These are phyloP conservation scores for Hyphopichia khmerensis DNA, from an alignment of 1,139 yeast species.

Conservation along the genomic window DNA sequence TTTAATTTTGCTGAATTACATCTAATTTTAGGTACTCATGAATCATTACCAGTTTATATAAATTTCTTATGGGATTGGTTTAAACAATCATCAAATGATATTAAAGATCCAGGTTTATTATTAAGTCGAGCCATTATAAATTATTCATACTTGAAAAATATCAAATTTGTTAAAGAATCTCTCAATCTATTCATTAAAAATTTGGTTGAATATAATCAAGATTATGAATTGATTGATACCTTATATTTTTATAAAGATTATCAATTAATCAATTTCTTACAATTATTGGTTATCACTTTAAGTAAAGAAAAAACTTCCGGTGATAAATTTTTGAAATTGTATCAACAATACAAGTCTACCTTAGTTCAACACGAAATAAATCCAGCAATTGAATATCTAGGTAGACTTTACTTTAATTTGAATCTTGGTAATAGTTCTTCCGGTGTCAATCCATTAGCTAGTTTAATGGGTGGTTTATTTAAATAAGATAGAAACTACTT, in stretches of 20 bases:
- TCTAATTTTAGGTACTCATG: constrained; percentile 65
- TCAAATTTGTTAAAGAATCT: constrained; percentile 55
- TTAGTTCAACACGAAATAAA: constrained; percentile 32
- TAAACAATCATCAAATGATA: constrained; percentile 21
- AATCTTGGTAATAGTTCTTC: constrained; percentile 53
- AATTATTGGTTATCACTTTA: constrained; percentile 63
- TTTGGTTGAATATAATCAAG: constrained; percentile 15
- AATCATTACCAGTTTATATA: constrained; percentile 54
- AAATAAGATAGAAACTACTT: constrained; percentile 30
- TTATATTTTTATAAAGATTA: constrained; percentile 20
- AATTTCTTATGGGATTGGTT: constrained; percentile 62
- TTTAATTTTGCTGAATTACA: constrained; percentile 53
- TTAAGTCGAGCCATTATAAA: constrained; percentile 66
- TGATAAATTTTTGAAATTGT: constrained; percentile 52
- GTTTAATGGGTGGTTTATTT: constrained; percentile 81
- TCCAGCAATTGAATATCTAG: constrained; percentile 49
- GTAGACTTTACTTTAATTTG: constrained; percentile 39
- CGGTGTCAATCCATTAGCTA: constrained; percentile 71
- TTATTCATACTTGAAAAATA: constrained; percentile 62
- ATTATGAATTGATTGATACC: constrained; percentile 11
- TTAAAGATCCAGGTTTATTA: constrained; percentile 49
- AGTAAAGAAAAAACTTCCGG: constrained; percentile 47
- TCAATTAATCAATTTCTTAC: constrained; percentile 63
- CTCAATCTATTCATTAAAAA: constrained; percentile 36
- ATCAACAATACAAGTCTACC: constrained; percentile 35